Evolutionary conservation across 176 grass and related monocot species (phyloP).

Genomic region (Urochloa ruziziensis): DNA sequence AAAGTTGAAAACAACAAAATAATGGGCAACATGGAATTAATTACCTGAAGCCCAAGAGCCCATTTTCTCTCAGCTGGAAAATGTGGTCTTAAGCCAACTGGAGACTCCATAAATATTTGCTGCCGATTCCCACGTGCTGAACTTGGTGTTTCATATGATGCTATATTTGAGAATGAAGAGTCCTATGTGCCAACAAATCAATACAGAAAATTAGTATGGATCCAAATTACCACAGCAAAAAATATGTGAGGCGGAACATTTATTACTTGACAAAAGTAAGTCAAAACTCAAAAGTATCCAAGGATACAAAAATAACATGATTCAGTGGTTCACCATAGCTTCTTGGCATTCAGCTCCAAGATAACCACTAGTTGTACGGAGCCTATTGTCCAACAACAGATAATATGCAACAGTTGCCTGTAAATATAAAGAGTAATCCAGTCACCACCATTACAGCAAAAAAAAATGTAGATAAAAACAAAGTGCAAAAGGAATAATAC

Average conservation of each 20-base stretch:
- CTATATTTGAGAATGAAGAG: conserved; percentile 39
- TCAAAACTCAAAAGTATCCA: neutral
- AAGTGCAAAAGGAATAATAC: conserved; percentile 37
- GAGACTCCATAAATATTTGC: conserved; percentile 67
- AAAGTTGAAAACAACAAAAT: neutral
- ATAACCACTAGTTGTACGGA: conserved; percentile 63
- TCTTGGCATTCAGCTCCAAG: conserved; percentile 79
- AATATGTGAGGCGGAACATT: conserved; percentile 13
- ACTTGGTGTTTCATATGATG: conserved; percentile 49
- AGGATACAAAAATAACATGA: neutral
- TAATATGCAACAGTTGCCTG: conserved; percentile 95
- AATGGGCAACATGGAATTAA: neutral
- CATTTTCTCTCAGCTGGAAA: conserved; percentile 79
- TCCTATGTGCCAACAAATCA: conserved; percentile 44
- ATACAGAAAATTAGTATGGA: conserved; percentile 11
- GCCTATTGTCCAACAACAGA: conserved; percentile 79
- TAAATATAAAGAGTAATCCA: conserved; percentile 22
- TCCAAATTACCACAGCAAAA: conserved; percentile 1
- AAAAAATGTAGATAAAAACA: neutral
- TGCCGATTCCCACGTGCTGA: conserved; percentile 44
- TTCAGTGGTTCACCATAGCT: conserved; percentile 49
- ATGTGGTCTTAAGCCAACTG: conserved; percentile 51
- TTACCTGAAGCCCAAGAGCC: conserved; percentile 91
- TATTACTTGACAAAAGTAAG: neutral
- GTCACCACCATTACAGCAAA: neutral